Base-by-base conservation (phyloP, 805 yeast genomes). In the Scheffersomyces amazonensis region DNA sequence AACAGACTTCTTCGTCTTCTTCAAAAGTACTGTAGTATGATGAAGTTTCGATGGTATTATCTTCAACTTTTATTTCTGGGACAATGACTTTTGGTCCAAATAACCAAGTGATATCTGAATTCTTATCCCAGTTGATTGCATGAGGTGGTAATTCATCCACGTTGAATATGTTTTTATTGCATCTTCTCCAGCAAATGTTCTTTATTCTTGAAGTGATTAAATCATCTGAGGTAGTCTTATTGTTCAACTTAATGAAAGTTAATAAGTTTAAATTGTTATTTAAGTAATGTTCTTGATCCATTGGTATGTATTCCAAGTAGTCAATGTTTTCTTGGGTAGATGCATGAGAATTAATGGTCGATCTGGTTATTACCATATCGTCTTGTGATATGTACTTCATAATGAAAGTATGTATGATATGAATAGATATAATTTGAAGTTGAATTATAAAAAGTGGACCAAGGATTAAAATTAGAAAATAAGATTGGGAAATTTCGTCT, bases 41-140 rank as follows among this genome's bases (percentile, higher is more conserved):
- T 13, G 34, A n/a, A 7, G 16, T 19, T 5, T n/a, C 31, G 9
- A 31, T 31, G 22, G 31, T 36, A 25, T 33, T 33, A 20, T 21
- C 25, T 23, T 28, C 6, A 7, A 22, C n/a, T 32, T 3, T 12
- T 34, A 23, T 28, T 5, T 32, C 31, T 23, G 31, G 34, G 16
- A 29, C 19, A 8, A 37, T 42, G 40, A 54, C 55, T 40, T 62
- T 60, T 16, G 82, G 81, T 1, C 81, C 82, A 47, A 71, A 76
- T 35, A 76, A 60, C 63, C 76, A 75, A 3, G 80, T 76, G 34
- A 74, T 67, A 48, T 76, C 82, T 41, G 73, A 72, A 39, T 61
- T 67, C 49, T 76, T 76, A 47, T 63, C 67, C 82, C 82, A 76
- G 53, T 76, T 76, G 29, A 76, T 75, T 24, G 44, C 43, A 4